These are phyloP conservation scores for Pseudogymnoascus sp. DNA, from an alignment of 2,329 filamentous ascomycete genomes.

Conservation along the genomic window DNA sequence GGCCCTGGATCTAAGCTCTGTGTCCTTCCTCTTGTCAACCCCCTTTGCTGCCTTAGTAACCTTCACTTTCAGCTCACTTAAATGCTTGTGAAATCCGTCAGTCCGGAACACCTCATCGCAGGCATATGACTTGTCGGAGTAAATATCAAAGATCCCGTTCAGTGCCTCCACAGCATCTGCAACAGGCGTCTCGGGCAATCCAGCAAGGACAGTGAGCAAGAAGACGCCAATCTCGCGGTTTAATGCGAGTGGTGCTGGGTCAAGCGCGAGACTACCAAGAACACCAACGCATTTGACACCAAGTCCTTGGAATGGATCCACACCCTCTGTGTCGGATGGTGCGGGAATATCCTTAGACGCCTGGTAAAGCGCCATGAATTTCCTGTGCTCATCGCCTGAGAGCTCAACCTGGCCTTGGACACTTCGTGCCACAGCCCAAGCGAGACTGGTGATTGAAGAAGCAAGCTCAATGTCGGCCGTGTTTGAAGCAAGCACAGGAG, in stretches of 20 bases:
- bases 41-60: constrained; percentile 50
- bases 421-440: constrained; percentile 57
- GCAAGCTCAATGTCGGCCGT: constrained; percentile 55
- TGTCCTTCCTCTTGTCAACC: constrained; percentile 51
- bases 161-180: constrained; percentile 58
- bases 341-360: constrained; percentile 41
- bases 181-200: constrained; percentile 44
- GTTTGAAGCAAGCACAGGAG: constrained; percentile 51
- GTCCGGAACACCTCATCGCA: constrained; percentile 61
- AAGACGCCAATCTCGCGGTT: constrained; percentile 61
- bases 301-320: constrained; percentile 52
- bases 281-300: constrained; percentile 62
- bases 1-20: constrained; percentile 50
- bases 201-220: constrained; percentile 47
- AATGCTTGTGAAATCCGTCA: constrained; percentile 50
- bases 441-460: constrained; percentile 56
- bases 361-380: constrained; percentile 59
- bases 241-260: constrained; percentile 44
- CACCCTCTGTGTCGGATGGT: constrained; percentile 22
- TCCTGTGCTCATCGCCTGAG: constrained; percentile 47
- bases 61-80: constrained; percentile 49
- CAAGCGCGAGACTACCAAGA: constrained; percentile 54
- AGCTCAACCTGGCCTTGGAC: constrained; percentile 44
- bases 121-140: constrained; percentile 51
- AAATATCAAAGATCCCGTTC: constrained; percentile 61